These are phyloP conservation scores for Physocladia obscura DNA, from an alignment of 192 early-diverging fungal genomes.

Conservation along the genomic window DNA sequence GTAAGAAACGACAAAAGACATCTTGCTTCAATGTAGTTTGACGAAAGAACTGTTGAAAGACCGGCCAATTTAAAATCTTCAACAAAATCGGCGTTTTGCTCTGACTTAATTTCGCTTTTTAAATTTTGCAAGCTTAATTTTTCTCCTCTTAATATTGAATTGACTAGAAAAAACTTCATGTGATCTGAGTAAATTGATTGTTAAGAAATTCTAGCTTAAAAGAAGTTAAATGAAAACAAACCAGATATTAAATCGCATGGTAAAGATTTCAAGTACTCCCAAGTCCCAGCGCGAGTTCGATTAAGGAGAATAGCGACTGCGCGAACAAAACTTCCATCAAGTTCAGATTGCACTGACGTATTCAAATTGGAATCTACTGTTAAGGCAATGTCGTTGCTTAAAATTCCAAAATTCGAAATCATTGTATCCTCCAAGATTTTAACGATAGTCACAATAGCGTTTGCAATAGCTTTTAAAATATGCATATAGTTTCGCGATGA, in stretches of 20 bases:
- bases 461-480: slow-evolving; percentile 23
- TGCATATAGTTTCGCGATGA: slow-evolving; percentile 3
- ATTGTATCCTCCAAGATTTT: slow-evolving; percentile 15
- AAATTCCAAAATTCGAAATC: neutral
- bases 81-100: neutral
- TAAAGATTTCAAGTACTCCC: slow-evolving; percentile 22
- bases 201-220: neutral
- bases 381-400: neutral
- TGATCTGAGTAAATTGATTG: no score
- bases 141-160: slow-evolving; percentile 15
- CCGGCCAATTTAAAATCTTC: neutral
- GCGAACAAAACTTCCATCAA: slow-evolving; percentile 28
- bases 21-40: slow-evolving; percentile 22
- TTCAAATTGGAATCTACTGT: neutral
- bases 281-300: slow-evolving; percentile 20
- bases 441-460: slow-evolving; percentile 1
- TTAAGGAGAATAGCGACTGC: slow-evolving; percentile 23
- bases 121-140: neutral
- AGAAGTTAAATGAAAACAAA: neutral
- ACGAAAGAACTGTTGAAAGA: neutral
- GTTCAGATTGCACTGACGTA: slow-evolving; percentile 28
- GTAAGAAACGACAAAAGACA: slow-evolving; percentile 15
- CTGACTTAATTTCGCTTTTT: neutral
- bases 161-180: slow-evolving; percentile 23
- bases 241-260: slow-evolving; percentile 24